phyloP scores from a whole-genome alignment of 2,329 filamentous ascomycete genomes.

The Sporothrix pallida region DNA sequence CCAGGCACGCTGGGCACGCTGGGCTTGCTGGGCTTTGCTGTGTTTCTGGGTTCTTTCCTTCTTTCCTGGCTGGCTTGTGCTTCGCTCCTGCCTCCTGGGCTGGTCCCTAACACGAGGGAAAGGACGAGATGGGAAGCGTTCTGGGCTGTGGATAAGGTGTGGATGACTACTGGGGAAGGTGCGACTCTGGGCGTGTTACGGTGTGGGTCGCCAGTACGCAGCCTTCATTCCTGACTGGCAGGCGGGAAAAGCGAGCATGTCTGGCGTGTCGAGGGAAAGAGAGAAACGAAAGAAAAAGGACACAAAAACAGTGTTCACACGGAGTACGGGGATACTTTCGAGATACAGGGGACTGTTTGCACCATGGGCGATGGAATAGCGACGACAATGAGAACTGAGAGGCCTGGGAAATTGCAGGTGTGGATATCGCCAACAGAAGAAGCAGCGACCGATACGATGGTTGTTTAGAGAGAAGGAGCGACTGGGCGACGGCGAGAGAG shows the following conservation, averaged over 20 bases:
- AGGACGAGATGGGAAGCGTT: constrained; percentile 5
- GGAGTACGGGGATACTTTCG: constrained; percentile 23
- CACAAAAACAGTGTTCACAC: constrained; percentile 14
- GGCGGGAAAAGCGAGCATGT: constrained; percentile 10
- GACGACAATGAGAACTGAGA: neutral
- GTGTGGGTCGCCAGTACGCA: constrained; percentile 26
- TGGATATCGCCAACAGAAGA: constrained; percentile 19
- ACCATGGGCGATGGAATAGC: constrained; percentile 3
- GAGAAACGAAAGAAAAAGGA: neutral
- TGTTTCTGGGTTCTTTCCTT: no score
- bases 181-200: constrained; percentile 29
- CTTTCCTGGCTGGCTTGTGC: neutral
- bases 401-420: constrained; percentile 29
- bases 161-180: constrained; percentile 32
- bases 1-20: neutral
- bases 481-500: neutral
- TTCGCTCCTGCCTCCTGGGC: neutral
- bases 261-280: constrained; percentile 9
- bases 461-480: constrained; percentile 4
- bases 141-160: constrained; percentile 29
- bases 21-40: neutral
- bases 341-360: constrained; percentile 15
- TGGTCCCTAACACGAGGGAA: neutral
- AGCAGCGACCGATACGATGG: neutral
- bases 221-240: constrained; percentile 28